Evolutionary conservation across 306 rosid genomes (phyloP), one percentile per base, ranked within the genome.

Genomic region (Pterocarpus macrocarpus): DNA sequence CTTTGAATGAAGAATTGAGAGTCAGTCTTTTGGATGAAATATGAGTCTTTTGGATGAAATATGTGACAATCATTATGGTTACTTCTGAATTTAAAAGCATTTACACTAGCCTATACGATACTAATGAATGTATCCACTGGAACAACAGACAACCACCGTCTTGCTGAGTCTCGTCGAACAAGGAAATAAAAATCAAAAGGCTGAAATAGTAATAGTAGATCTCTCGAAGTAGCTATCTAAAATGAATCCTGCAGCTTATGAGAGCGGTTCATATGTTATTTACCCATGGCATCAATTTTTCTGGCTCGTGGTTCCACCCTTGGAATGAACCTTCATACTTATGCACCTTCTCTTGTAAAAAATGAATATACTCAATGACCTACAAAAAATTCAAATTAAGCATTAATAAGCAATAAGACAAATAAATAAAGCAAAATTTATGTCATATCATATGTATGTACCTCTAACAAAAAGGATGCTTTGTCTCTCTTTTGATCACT

Each of bases 401-500:
- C 32, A 63, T 75, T 36, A 62, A 64, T 66, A 28, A 69, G 57
- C 17, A 64, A 78, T 34, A 33, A 43, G 49, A 71, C 28, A 38
- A 30, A 64, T 30, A 64, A 67, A 36, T 38, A 55, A 13, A 71
- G 59, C 11, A 69, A 74, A 75, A 50, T 28, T 39, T 71, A 49
- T 13, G 35, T 49, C 41, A 50, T 38, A 39, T 52, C 53, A 58
- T 15, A 67, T 72, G 53, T 73, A 81, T 65, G 45, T 76, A 96
- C 99, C 97, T 94, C 99, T 79, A 94, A 86, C 75, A 96, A 80
- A 85, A 96, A 96, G 14, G 99, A 96, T 34, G 99, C 98, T 88
- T 96, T 96, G 76, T 96, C 99, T 85, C 98, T 96, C 89, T 94
- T 96, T 85, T 96, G 99, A 84, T 94, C 99, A 80, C 94, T 89